Evolutionary conservation across 495 filamentous ascomycete genomes (phyloP).

Genomic region (Aspergillus bertholletiae): DNA sequence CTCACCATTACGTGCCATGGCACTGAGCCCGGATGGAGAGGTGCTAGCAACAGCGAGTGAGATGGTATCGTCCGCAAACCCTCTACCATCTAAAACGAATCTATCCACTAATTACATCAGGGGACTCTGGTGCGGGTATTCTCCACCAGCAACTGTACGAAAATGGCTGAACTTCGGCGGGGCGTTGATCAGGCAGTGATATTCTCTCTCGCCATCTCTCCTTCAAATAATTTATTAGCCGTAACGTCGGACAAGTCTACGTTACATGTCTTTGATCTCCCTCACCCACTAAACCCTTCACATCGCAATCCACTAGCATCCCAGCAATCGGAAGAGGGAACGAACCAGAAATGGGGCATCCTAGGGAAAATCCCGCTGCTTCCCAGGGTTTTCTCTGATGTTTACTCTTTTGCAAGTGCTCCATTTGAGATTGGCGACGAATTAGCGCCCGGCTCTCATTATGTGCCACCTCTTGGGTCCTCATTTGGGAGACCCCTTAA

Average conservation of each 20-base stretch:
- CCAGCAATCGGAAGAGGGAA: conserved; percentile 39
- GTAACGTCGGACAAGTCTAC: conserved; percentile 98
- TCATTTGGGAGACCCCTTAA: conserved; percentile 60
- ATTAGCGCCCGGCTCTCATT: conserved; percentile 37
- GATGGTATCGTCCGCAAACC: conserved; percentile 46
- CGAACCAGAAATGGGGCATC: conserved; percentile 74
- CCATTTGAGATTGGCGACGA: conserved; percentile 81
- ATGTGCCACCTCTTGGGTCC: conserved; percentile 40
- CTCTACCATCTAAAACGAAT: background rate
- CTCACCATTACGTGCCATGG: conserved; percentile 72
- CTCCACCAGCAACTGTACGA: conserved; percentile 70
- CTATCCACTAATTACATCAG: conserved; percentile 31
- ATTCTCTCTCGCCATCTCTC: conserved; percentile 83
- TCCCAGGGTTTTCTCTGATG: conserved; percentile 76
- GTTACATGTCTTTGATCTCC: conserved; percentile 85
- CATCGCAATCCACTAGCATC: conserved; percentile 35
- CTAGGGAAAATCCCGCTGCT: conserved; percentile 74
- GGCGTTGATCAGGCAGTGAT: conserved; percentile 86
- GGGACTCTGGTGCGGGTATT: conserved; percentile 88
- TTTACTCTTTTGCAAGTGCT: conserved; percentile 72
- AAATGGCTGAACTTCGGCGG: conserved; percentile 77
- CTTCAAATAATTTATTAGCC: conserved; percentile 71
- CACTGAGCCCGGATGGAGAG: conserved; percentile 75
- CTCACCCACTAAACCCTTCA: conserved; percentile 31
- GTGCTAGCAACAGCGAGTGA: conserved; percentile 89